Evolutionary conservation across 2,329 filamentous ascomycete species (phyloP).

Genomic region (Teratosphaeria destructans): DNA sequence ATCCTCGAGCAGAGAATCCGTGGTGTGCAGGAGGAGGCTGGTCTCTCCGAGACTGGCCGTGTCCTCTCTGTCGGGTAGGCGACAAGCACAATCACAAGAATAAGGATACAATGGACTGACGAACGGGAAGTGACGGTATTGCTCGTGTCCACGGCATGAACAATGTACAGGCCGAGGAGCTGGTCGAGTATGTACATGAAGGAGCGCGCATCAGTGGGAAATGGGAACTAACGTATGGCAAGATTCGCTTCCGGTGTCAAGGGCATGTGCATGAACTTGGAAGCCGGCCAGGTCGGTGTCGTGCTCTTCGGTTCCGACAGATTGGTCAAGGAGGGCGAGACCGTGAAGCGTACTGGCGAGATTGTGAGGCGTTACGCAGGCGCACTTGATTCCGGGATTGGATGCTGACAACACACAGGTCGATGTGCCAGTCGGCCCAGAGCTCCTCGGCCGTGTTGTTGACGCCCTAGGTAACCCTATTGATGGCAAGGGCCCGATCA

Average conservation of each 20-base stretch:
- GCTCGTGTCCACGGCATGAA: conserved; percentile 99
- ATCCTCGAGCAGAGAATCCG: conserved; percentile 99
- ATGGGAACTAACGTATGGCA: conserved; percentile 5
- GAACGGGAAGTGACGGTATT: conserved; percentile 83
- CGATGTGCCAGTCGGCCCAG: conserved; percentile 86
- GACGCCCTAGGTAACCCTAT: conserved; percentile 99
- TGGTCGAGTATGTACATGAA: conserved; percentile 76
- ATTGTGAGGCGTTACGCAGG: conserved; percentile 63
- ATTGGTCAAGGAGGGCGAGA: conserved; percentile 99
- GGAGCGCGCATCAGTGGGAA: conserved; percentile 2
- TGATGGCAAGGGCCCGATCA: conserved; percentile 96
- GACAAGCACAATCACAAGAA: conserved; percentile 17
- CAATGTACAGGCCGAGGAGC: conserved; percentile 99
- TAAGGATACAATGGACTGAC: conserved; percentile 22
- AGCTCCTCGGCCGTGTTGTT: conserved; percentile 94
- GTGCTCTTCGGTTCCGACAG: conserved; percentile 99
- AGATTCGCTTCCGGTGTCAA: conserved; percentile 99
- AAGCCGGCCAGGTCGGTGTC: conserved; percentile 99
- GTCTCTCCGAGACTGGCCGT: conserved; percentile 95
- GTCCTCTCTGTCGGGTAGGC: conserved; percentile 98
- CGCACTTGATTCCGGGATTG: not conserved
- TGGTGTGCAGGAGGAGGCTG: conserved; percentile 93
- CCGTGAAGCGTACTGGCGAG: conserved; percentile 97
- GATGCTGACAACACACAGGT: conserved; percentile 47
- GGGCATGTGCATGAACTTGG: conserved; percentile 99